These are phyloP conservation scores for Spencermartinsiella europaea DNA, from an alignment of 805 yeast species.

Conservation along the genomic window DNA sequence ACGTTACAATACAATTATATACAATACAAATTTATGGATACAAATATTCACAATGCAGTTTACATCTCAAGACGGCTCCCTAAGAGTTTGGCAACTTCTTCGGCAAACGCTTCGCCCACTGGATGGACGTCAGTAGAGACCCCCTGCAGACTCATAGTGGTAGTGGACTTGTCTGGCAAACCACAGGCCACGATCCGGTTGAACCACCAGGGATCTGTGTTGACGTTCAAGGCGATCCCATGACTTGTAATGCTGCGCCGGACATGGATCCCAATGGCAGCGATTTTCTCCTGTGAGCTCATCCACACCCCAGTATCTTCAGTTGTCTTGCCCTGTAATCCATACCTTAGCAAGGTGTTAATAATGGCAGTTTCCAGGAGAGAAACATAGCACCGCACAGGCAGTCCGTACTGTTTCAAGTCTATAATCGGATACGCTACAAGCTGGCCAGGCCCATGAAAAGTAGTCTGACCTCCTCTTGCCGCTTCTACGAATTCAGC, in stretches of 20 bases:
- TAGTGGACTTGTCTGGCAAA: conserved; percentile 54
- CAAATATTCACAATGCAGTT: no score
- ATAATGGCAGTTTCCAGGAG: conserved; percentile 57
- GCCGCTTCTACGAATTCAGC: conserved; percentile 70
- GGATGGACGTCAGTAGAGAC: conserved; percentile 30
- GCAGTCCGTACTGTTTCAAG: conserved; percentile 53
- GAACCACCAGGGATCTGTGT: conserved; percentile 66
- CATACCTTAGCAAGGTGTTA: conserved; percentile 38
- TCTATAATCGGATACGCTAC: conserved; percentile 80
- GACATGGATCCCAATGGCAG: conserved; percentile 85
- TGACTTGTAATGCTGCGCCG: conserved; percentile 81
- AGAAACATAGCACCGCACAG: conserved; percentile 61
- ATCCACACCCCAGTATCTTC: conserved; percentile 90
- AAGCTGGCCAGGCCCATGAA: conserved; percentile 94
- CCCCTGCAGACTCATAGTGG: conserved; percentile 39
- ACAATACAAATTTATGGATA: no score
- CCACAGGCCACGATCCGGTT: conserved; percentile 84
- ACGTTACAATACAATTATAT: no score
- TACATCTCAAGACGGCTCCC: background rate
- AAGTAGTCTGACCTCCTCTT: conserved; percentile 95
- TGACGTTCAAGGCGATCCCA: conserved; percentile 79
- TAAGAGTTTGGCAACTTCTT: conserved; percentile 35
- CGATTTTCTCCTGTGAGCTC: conserved; percentile 54
- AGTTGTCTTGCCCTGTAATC: conserved; percentile 47
- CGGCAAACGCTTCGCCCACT: conserved; percentile 42